Base-by-base conservation (phyloP, 176 grass and related monocot genomes). In the Eragrostis nindensis region DNA sequence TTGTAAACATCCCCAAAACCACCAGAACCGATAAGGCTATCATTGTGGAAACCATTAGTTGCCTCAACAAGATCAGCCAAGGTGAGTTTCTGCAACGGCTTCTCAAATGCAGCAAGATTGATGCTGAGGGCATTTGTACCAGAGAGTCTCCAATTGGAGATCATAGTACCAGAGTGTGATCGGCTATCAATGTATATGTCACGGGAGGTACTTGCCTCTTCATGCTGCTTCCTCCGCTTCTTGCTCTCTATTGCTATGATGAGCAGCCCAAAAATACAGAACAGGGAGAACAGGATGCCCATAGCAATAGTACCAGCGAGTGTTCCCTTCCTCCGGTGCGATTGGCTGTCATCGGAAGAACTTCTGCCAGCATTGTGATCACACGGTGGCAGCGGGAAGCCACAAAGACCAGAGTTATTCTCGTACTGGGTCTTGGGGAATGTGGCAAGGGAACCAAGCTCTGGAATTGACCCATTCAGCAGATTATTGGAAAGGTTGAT, bases 1-100 rank as follows among this genome's bases (percentile, higher is more conserved):
- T 88, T 95, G 80, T 99, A 99, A 71, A 99, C 96, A 78, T 95
- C 86, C 8, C 96, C 96, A 68, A 99, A 99, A 62, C 96, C 96
- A 75, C 96, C 96, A 13, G 85, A 86, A 15, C 96, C 96, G 17
- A 99, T 81, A 8, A 88, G 65, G 76, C 80, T 77, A 21, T 95
- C 93, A 2, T 84, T 82, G 76, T 95, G 86, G 84, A 99, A 99
- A 21, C 86, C 93, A 26, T 99, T 99, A 2, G 96, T 99, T 42
- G 96, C 93, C 46, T 86, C 86, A 29, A 91, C 41, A 60, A 99
- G 88, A 87, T 99, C 96, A 7, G 67, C 85, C 5, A 99, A 84
- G 21, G 96, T 99, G 36, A 95, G 88, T 47, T 99, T 95, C 81
- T 90, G 93, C 50, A 99, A 73, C 5, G 60, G 86, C 81, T 99